A percentile compares a stretch with the other conserved stretches of the same genome.
Conservation (phyloP, 495 filamentous ascomycete genomes). For the Pseudoneurospora amorphoporcata region DNA sequence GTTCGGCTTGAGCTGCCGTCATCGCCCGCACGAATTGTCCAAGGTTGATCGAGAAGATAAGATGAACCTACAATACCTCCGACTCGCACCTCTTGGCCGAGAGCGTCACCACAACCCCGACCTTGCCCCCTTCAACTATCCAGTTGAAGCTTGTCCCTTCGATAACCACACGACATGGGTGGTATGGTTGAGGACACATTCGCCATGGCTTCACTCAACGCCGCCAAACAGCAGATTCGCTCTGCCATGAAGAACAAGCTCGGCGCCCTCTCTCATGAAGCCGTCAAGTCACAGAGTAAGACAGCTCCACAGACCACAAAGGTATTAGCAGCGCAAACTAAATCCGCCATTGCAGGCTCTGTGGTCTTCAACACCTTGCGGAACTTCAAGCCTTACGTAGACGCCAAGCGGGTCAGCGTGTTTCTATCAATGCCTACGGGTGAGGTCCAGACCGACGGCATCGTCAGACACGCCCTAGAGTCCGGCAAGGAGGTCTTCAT, state of each 20-base stretch:
- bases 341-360: conserved; percentile 36
- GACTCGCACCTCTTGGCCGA: background rate
- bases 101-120: background rate
- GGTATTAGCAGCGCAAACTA: background rate
- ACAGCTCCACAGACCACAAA: background rate
- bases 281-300: conserved; percentile 58
- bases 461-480: conserved; percentile 69
- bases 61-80: background rate
- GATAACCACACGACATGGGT: background rate
- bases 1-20: background rate
- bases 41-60: background rate
- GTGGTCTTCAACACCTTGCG: conserved; percentile 48
- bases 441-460: conserved; percentile 69
- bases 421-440: conserved; percentile 87
- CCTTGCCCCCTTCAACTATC: background rate
- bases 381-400: conserved; percentile 45
- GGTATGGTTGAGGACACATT: conserved; percentile 3
- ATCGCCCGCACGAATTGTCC: background rate
- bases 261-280: conserved; percentile 43
- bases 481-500: conserved; percentile 80
- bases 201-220: conserved; percentile 23
- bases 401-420: conserved; percentile 65
- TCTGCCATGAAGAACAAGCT: conserved; percentile 56
- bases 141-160: background rate
- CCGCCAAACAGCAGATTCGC: conserved; percentile 66